Conservation (phyloP, 495 filamentous ascomycete species). For the Pyrenula aspistea region DNA sequence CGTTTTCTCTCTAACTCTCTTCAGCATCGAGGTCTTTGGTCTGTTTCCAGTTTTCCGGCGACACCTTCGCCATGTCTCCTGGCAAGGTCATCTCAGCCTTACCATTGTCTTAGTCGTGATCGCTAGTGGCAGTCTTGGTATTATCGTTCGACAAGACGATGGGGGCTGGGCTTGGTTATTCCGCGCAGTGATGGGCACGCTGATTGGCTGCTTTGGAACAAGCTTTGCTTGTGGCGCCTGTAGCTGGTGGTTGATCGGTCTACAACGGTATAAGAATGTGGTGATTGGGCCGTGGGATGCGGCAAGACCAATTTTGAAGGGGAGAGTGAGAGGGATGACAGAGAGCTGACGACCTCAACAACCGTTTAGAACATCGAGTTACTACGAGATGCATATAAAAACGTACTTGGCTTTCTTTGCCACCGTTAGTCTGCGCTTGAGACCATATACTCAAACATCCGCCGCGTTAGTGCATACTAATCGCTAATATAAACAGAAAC, state of each 20-base stretch:
- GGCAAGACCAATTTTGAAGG: slow-evolving; percentile 63
- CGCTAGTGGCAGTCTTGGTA: slow-evolving; percentile 66
- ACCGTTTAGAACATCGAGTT: no score
- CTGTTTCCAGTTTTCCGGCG: slow-evolving; percentile 91
- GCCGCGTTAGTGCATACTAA: no score
- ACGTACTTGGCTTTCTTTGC: no score
- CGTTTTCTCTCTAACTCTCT: slow-evolving; percentile 89
- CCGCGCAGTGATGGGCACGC: slow-evolving; percentile 56
- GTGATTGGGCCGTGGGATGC: slow-evolving; percentile 98
- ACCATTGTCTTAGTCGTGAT: slow-evolving; percentile 70
- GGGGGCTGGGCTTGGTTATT: slow-evolving; percentile 50
- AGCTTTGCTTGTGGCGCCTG: slow-evolving; percentile 80
- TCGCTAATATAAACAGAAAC: no score
- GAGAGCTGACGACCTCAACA: background rate
- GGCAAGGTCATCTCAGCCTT: slow-evolving; percentile 68
- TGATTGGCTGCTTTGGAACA: slow-evolving; percentile 59
- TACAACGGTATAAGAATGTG: slow-evolving; percentile 99
- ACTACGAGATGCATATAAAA: no score
- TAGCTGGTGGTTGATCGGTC: slow-evolving; percentile 93
- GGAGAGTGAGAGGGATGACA: slow-evolving; percentile 3
- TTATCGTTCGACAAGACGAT: slow-evolving; percentile 45
- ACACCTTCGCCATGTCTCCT: slow-evolving; percentile 70
- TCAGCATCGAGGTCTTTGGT: slow-evolving; percentile 94
- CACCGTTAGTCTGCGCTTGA: no score
- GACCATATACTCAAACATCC: no score